Conservation (phyloP, 257 asterid species). For the Scutellaria barbata region DNA sequence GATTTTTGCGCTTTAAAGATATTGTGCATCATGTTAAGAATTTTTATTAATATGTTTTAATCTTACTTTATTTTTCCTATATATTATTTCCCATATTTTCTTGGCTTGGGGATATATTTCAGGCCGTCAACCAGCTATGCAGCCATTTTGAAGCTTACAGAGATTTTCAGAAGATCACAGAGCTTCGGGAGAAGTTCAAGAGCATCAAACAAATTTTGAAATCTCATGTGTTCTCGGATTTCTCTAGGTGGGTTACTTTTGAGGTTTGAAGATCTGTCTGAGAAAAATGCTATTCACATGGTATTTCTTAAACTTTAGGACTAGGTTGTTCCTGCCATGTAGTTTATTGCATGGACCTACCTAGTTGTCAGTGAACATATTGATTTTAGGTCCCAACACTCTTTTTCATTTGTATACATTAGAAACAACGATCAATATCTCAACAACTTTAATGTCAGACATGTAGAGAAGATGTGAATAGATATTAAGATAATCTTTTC, state of each 20-base stretch:
- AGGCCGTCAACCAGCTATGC: conserved; percentile 98
- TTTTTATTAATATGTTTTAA: conserved; percentile 13
- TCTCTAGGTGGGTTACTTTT: conserved; percentile 72
- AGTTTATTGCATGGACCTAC: conserved; percentile 12
- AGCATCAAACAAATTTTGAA: conserved; percentile 93
- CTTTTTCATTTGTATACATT: conserved; percentile 20
- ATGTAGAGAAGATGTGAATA: conserved; percentile 2
- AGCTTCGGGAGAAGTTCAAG: conserved; percentile 91
- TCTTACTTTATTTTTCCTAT: conserved; percentile 23
- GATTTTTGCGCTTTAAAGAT: conserved; percentile 17
- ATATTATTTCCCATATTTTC: conserved; percentile 30
- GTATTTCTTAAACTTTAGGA: conserved; percentile 9
- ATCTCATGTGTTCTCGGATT: conserved; percentile 92
- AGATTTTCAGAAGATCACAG: conserved; percentile 91
- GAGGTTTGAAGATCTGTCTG: conserved; percentile 26
- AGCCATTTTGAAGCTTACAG: conserved; percentile 96
- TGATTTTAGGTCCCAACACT: conserved; percentile 13
- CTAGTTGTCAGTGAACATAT: conserved; percentile 14
- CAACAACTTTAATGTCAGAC: background rate
- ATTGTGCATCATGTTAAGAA: background rate
- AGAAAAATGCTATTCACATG: conserved; percentile 18
- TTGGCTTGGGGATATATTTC: conserved; percentile 43
- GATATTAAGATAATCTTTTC: conserved; percentile 4
- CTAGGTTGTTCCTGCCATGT: conserved; percentile 23
- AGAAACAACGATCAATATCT: background rate